These are phyloP conservation scores for Penicillium soppii DNA, from an alignment of 495 filamentous ascomycete genomes.

Conservation along the genomic window DNA sequence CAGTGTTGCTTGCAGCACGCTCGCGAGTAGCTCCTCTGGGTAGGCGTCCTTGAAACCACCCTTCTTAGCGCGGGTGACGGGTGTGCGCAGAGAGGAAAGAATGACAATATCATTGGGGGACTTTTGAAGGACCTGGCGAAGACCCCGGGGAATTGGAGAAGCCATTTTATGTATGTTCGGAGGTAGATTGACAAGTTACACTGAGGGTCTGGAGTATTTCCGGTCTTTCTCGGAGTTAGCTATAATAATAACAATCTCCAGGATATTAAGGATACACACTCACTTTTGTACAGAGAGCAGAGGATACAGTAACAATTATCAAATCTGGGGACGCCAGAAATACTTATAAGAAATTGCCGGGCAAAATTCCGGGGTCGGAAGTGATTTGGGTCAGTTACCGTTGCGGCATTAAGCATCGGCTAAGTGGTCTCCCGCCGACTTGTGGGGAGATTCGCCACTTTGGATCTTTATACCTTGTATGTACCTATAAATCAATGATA, in stretches of 20 bases:
- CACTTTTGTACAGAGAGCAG: slow-evolving; percentile 6
- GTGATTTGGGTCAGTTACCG: slow-evolving; percentile 21
- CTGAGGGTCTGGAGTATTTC: slow-evolving; percentile 1
- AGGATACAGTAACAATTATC: slow-evolving; percentile 6
- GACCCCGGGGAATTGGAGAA: slow-evolving; percentile 59
- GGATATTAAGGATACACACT: not conserved
- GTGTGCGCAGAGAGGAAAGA: slow-evolving; percentile 82
- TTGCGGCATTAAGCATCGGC: slow-evolving; percentile 45
- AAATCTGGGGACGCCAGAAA: not conserved
- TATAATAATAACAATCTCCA: not conserved
- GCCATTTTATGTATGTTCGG: slow-evolving; percentile 40
- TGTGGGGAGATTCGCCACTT: slow-evolving; percentile 8
- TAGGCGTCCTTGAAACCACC: slow-evolving; percentile 85
- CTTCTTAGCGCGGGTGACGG: slow-evolving; percentile 77
- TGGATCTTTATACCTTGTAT: too few relatives aligned
- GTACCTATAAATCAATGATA: too few relatives aligned
- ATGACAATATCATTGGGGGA: slow-evolving; percentile 82
- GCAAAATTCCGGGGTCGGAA: slow-evolving; percentile 37
- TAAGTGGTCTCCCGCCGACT: slow-evolving; percentile 42
- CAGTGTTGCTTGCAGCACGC: slow-evolving; percentile 80
- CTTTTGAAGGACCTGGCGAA: slow-evolving; percentile 77
- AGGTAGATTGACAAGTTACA: not conserved
- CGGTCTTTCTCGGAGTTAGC: slow-evolving; percentile 2
- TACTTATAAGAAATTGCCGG: slow-evolving; percentile 28
- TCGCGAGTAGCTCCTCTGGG: slow-evolving; percentile 82